Percentiles rank a stretch among this genome's conserved stretches.
These are phyloP conservation scores for Saccharomyces pastorianus DNA, from an alignment of 1,139 yeast genomes.

Conservation along the genomic window DNA sequence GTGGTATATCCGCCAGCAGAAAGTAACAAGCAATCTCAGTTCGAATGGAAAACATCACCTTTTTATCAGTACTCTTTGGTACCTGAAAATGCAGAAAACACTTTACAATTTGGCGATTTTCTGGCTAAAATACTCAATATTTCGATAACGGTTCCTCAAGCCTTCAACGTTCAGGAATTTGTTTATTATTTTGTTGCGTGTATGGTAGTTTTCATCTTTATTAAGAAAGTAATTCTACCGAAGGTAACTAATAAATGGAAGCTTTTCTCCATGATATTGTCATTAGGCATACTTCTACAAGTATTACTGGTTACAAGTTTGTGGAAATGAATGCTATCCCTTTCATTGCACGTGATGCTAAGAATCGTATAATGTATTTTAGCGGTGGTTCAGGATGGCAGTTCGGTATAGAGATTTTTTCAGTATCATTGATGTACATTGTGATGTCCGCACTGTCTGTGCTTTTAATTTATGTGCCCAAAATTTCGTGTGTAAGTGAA, in stretches of 20 bases:
- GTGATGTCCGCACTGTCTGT: constrained; percentile 37
- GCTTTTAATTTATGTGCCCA: constrained; percentile 32
- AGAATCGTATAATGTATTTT: constrained; percentile 43
- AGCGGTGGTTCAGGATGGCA: constrained; percentile 62
- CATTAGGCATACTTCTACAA: constrained; percentile 39
- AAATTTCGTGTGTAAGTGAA: constrained; percentile 11
- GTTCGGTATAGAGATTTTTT: constrained; percentile 56
- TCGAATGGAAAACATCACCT: constrained; percentile 25
- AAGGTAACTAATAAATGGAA: constrained; percentile 32
- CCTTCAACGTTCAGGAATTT: constrained; percentile 39
- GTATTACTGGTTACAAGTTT: constrained; percentile 57
- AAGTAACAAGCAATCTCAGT: constrained; percentile 12
- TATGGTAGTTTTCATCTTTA: constrained; percentile 38
- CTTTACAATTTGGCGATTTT: constrained; percentile 45
- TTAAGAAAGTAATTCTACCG: constrained; percentile 41
- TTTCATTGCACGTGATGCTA: constrained; percentile 46
- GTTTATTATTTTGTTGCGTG: constrained; percentile 41
- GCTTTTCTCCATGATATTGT: constrained; percentile 34
- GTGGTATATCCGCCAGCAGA: constrained; percentile 54
- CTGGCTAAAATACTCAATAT: constrained; percentile 40
- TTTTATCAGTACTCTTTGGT: constrained; percentile 32
- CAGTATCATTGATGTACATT: constrained; percentile 44
- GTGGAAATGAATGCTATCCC: constrained; percentile 54
- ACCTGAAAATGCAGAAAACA: constrained; percentile 23
- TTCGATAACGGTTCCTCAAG: constrained; percentile 37